phyloP scores from a whole-genome alignment of 2,329 filamentous ascomycete genomes.

The Dactylonectria macrodidyma region DNA sequence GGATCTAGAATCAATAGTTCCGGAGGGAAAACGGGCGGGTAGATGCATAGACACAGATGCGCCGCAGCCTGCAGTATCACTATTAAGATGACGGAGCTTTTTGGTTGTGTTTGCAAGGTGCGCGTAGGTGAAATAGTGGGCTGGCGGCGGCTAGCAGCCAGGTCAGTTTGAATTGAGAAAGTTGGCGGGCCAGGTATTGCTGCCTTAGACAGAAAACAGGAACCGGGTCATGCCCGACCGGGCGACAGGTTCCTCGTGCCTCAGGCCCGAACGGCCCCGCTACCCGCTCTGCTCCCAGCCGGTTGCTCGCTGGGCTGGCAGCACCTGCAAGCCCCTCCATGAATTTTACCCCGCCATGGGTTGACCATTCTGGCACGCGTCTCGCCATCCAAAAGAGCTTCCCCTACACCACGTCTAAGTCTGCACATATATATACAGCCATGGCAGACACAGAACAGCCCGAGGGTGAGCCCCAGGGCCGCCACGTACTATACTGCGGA shows the following conservation, averaged over 20 bases:
- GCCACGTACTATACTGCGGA: slow-evolving; percentile 70
- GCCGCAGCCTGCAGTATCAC: slow-evolving; percentile 11
- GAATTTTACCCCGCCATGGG: slow-evolving; percentile 55
- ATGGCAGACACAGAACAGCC: slow-evolving; percentile 70
- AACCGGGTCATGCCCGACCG: not conserved
- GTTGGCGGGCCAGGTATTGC: slow-evolving; percentile 11
- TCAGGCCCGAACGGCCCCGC: slow-evolving; percentile 26
- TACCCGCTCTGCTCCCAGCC: slow-evolving; percentile 26
- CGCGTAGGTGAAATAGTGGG: not conserved
- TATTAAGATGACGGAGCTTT: not conserved
- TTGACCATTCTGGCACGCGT: slow-evolving; percentile 47
- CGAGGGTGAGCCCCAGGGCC: slow-evolving; percentile 66
- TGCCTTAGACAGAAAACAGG: slow-evolving; percentile 27
- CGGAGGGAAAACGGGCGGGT: slow-evolving; percentile 26
- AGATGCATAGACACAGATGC: slow-evolving; percentile 17
- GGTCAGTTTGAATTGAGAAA: not conserved
- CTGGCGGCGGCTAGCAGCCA: slow-evolving; percentile 6
- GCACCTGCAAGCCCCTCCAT: slow-evolving; percentile 46
- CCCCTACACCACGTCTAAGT: slow-evolving; percentile 40
- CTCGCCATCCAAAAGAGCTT: slow-evolving; percentile 45
- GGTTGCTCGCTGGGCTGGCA: slow-evolving; percentile 10
- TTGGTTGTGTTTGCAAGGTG: not conserved
- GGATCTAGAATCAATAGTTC: slow-evolving; percentile 24
- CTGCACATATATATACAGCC: slow-evolving; percentile 41
- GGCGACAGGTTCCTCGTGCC: slow-evolving; percentile 18